Conservation (phyloP, 345 rosid genomes). For the Firmiana major region DNA sequence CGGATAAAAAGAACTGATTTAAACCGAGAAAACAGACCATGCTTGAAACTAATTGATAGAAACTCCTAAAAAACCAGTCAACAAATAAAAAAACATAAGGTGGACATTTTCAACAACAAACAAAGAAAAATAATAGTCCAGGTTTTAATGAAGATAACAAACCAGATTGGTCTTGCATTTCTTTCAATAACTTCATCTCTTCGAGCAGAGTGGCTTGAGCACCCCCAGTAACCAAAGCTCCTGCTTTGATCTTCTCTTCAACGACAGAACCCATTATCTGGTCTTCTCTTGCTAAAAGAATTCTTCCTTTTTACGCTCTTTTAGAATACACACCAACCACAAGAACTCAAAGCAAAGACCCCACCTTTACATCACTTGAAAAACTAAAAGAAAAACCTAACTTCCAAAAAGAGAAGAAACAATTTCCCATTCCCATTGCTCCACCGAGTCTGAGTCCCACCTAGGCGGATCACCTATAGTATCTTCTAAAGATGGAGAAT, state of each 20-base stretch:
- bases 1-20: neutral
- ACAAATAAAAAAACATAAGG: neutral
- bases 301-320: conserved; percentile 5
- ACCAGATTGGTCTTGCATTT: conserved; percentile 89
- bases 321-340: conserved; percentile 8
- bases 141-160: conserved; percentile 24
- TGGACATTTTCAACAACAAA: neutral
- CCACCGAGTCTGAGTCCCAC: conserved; percentile 14
- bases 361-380: conserved; percentile 21
- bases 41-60: neutral
- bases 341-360: conserved; percentile 10
- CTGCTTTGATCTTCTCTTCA: conserved; percentile 66
- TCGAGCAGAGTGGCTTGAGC: conserved; percentile 56
- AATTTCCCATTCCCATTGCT: neutral
- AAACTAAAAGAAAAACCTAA: conserved; percentile 5
- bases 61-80: neutral
- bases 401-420: neutral
- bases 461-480: neutral
- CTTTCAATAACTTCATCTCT: conserved; percentile 90
- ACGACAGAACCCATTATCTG: conserved; percentile 46
- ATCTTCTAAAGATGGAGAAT: conserved; percentile 20
- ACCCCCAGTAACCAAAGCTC: conserved; percentile 32
- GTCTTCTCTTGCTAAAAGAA: conserved; percentile 5
- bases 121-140: neutral
- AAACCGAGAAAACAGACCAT: neutral